These are phyloP conservation scores for Spergularia azorica DNA, from an alignment of 179 eudicot species.

Conservation along the genomic window DNA sequence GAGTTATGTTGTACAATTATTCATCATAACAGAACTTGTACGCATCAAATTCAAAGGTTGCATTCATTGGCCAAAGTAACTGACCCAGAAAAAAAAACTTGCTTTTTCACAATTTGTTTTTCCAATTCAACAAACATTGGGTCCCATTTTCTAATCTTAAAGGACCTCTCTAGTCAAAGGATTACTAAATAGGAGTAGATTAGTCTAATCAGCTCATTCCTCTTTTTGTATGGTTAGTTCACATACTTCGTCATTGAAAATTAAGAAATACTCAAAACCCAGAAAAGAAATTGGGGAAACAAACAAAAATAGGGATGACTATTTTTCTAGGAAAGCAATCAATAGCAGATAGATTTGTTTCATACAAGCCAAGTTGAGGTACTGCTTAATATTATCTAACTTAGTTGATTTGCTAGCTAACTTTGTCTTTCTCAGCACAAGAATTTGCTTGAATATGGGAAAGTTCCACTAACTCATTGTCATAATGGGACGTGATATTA, in stretches of 20 bases:
- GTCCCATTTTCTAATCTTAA: neutral
- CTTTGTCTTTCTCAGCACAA: too few relatives aligned
- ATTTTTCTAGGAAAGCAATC: neutral
- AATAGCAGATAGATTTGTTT: neutral
- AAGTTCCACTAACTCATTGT: too few relatives aligned
- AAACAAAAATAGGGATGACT: neutral
- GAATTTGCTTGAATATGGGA: too few relatives aligned
- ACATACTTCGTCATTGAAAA: neutral
- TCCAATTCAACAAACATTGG: conserved; percentile 12
- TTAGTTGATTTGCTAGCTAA: too few relatives aligned
- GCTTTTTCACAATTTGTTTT: neutral
- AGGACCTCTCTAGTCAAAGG: conserved; percentile 23
- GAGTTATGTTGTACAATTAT: too few relatives aligned
- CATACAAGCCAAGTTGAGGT: too few relatives aligned
- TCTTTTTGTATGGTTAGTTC: conserved; percentile 14
- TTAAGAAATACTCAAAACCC: conserved; percentile 2
- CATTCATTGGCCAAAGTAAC: conserved; percentile 2
- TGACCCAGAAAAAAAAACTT: conserved; percentile 4
- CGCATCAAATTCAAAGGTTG: conserved; percentile 18
- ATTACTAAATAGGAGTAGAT: neutral
- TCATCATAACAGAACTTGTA: conserved; percentile 2
- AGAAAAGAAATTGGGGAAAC: neutral
- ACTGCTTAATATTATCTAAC: too few relatives aligned
- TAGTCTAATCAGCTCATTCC: conserved; percentile 29
- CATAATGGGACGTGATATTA: too few relatives aligned